Conservation (phyloP, 257 asterid species). For the Mitragyna speciosa region DNA sequence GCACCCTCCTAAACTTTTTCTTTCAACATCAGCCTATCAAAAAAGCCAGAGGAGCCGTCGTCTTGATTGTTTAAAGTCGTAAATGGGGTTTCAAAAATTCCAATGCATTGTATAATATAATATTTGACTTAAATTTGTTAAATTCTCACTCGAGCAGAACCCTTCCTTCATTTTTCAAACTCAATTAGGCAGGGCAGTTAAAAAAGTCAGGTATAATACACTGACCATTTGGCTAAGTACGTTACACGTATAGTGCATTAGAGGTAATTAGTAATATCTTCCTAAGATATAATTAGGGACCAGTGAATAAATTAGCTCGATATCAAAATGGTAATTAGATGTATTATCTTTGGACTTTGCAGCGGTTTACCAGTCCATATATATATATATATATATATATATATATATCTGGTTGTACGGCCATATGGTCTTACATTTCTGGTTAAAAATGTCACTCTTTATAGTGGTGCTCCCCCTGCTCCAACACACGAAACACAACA, state of each 20-base stretch:
- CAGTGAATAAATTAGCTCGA: background rate
- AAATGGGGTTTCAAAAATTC: background rate
- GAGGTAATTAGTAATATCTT: background rate
- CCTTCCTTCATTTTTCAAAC: conserved; percentile 6
- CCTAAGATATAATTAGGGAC: background rate
- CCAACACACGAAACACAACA: conserved; percentile 13
- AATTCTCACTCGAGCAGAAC: background rate
- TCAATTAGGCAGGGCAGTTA: conserved; percentile 9
- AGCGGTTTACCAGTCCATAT: no score
- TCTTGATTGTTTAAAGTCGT: background rate
- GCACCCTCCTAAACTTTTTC: background rate
- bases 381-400: no score
- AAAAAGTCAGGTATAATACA: conserved; percentile 6
- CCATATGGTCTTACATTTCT: background rate
- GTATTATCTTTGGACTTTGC: background rate
- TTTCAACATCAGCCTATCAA: no score
- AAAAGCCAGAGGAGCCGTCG: no score
- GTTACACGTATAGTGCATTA: background rate
- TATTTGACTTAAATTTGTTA: conserved; percentile 17
- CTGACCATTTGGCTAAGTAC: background rate
- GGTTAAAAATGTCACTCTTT: conserved; percentile 4
- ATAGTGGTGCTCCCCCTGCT: conserved; percentile 31
- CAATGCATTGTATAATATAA: background rate
- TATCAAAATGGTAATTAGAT: background rate
- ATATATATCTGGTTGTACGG: background rate